Base-by-base conservation (phyloP, 176 grass and related monocot genomes). In the Zoysia japonica region DNA sequence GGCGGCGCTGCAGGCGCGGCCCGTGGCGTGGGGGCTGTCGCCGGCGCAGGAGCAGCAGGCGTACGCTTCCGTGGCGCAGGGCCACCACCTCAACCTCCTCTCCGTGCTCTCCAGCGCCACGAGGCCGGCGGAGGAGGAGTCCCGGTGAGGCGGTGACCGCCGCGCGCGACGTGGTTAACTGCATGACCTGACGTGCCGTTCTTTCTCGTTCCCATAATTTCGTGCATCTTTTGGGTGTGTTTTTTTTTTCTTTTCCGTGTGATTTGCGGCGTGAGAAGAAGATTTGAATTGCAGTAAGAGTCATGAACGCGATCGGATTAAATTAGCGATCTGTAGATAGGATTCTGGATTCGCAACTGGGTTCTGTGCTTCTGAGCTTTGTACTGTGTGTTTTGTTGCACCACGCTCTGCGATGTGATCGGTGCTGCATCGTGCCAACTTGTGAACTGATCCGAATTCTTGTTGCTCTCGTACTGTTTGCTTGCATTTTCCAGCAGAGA, bases 71-170 rank as follows among this genome's bases (percentile, higher is more conserved):
- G 83, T 87, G 44, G 72, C 83, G 64, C 88, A 87, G 78, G 77
- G 86, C 1, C 88, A 91, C 83, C 88, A 82, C 82, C 82, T 91
- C 40, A 89, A 89, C 85, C 86, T 91, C 5, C 86, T 94, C 56
- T 87, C 86, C 68, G 81, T 82, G 38, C 78, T 91, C 67, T 89
- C 88, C 43, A 69, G 77, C 75, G 81, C 80, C 65, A 15, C 79
- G 6, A 82, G 82, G 54, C 70, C 73, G 40, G 63, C 62, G 0
- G 83, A 82, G 75, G 86, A 91, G 61, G 77, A 72, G 67, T 56
- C 82, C 41, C 92, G 77, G 83, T 94, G 85, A 87, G 28, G 28
- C 28, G 28, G 28, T 28, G 28, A 28, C 28, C 28, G 28, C 69
- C 16, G 13, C 80, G 28, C 78, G 67, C 67, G 5, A 28, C 35